Percentiles rank a stretch among this genome's conserved stretches.
These are phyloP conservation scores for Phytophthora sp. DNA, from an alignment of 352 stramenopile species.

Conservation along the genomic window DNA sequence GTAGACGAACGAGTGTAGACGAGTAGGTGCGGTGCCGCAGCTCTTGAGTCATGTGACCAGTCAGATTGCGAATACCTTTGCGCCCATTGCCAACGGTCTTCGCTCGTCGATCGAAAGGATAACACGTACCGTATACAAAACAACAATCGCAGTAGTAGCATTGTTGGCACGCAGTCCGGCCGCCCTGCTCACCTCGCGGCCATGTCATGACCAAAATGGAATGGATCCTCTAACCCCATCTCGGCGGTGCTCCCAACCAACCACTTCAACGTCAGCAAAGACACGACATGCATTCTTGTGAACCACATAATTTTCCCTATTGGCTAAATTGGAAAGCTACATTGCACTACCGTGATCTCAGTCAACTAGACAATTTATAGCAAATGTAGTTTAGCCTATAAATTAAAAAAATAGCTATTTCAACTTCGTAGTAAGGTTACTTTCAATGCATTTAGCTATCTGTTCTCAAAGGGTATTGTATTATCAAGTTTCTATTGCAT, in stretches of 20 bases:
- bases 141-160: too few relatives aligned
- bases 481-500: background rate
- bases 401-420: too few relatives aligned
- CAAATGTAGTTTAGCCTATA: too few relatives aligned
- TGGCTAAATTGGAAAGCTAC: background rate
- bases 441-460: background rate
- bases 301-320: constrained; percentile 7
- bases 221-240: too few relatives aligned
- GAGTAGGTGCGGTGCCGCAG: constrained; percentile 17
- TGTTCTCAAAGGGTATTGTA: background rate
- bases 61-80: constrained; percentile 2
- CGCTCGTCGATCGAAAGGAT: background rate
- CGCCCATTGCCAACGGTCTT: constrained; percentile 6
- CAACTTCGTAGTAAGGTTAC: background rate
- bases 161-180: too few relatives aligned
- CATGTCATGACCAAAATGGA: background rate
- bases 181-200: background rate
- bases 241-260: constrained; percentile 11
- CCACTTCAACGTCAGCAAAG: constrained; percentile 31
- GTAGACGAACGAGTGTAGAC: constrained; percentile 29
- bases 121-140: background rate
- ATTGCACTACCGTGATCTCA: too few relatives aligned
- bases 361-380: background rate
- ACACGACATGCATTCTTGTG: constrained; percentile 20
- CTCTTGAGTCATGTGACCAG: constrained; percentile 25